Evolutionary conservation across 768 basidiomycete species (phyloP), one percentile per base, ranked within the genome.

Genomic region (Solioccasus polychromus): DNA sequence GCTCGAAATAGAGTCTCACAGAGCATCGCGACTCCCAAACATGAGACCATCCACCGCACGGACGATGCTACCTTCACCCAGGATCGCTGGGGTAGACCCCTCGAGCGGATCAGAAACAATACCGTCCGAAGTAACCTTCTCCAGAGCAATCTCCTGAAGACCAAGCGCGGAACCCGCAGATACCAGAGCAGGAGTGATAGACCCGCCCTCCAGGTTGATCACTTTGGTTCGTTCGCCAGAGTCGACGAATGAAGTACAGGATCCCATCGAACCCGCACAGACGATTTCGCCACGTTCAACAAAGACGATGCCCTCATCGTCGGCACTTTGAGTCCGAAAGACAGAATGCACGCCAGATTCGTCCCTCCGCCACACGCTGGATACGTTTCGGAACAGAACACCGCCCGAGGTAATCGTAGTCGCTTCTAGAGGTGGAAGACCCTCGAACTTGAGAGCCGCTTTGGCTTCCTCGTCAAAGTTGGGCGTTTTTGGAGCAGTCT

Each of bases 41-140:
- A 74, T 69, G 36, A 86, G 61, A 2, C 79, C 83, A 49, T 85
- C 88, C 8, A 77, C 78, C 8, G 85, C 89, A 14, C 75, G 73
- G 1, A 81, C 68, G 3, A 87, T 59, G 3, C 70, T 63, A 24
- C 64, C 67, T 22, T 67, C 59, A 3, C 63, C 71, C 2, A 74
- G 45, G 12, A 73, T 26, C 5, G 39, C 31, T 0, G 73, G 72
- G 2, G 67, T 53, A 23, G 57, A 47, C 1, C 47, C 51, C 23
- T 64, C 59, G 52, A 67, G 25, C 14, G 79, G 75, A 52, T 83
- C 83, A 8, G 72, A 69, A 2, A 81, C 77, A 11, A 57, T 35
- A 1, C 88, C 88, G 54, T 91, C 89, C 26, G 70, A 71, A 3
- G 90, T 90, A 6, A 78, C 78, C 3, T 72, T 46, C 60, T 92